A percentile compares a stretch with the other conserved stretches of the same genome.
Conservation (phyloP, 371 early-diverging fungal genomes). For the Rhizomucor pusillus region DNA sequence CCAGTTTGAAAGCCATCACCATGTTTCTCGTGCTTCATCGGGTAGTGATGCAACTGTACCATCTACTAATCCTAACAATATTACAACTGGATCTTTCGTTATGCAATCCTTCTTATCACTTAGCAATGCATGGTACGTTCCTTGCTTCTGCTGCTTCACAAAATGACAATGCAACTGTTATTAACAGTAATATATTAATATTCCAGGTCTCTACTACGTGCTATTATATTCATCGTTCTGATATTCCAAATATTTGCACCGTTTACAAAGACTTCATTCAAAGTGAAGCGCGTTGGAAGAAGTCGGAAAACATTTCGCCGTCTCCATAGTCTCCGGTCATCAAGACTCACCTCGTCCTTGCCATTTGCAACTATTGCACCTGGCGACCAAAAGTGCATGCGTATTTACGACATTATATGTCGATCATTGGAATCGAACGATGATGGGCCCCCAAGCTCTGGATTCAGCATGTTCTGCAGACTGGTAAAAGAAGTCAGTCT, state of each 20-base stretch:
- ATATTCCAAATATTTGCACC: slow-evolving; percentile 31
- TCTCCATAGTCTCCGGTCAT: too few relatives aligned
- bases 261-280: slow-evolving; percentile 19
- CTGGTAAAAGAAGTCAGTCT: slow-evolving; percentile 24
- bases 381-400: slow-evolving; percentile 29
- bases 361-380: slow-evolving; percentile 16
- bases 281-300: too few relatives aligned
- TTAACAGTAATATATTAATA: too few relatives aligned
- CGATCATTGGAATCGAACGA: slow-evolving; percentile 16
- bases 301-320: too few relatives aligned
- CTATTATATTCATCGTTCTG: slow-evolving; percentile 26
- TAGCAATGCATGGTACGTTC: slow-evolving; percentile 27
- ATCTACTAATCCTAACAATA: slow-evolving; percentile 2
- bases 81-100: background rate
- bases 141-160: background rate
- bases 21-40: slow-evolving; percentile 29
- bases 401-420: slow-evolving; percentile 25
- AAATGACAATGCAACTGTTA: too few relatives aligned
- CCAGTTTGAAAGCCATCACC: slow-evolving; percentile 39
- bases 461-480: background rate
- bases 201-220: slow-evolving; percentile 23
- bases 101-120: slow-evolving; percentile 20
- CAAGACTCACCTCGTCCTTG: background rate
- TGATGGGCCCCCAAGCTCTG: slow-evolving; percentile 14
- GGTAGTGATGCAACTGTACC: slow-evolving; percentile 8